Conservation (phyloP, 805 yeast genomes). For the Isabelozyma heimii region DNA sequence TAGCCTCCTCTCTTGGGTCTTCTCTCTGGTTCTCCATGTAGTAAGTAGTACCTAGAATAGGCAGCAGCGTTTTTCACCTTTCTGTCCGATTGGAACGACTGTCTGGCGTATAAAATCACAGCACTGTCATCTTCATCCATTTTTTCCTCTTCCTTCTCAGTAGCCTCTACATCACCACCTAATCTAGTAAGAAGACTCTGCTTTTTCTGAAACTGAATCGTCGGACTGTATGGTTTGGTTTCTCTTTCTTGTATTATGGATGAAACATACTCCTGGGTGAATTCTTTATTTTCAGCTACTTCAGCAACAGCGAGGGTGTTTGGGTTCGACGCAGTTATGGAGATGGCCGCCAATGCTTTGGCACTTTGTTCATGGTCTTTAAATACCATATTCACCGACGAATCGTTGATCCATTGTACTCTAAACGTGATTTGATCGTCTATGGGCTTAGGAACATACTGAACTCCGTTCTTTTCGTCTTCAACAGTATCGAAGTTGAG, state of each 20-base stretch:
- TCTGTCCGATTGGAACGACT: slow-evolving; percentile 51
- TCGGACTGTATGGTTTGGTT: slow-evolving; percentile 39
- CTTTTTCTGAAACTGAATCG: slow-evolving; percentile 30
- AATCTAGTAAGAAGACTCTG: slow-evolving; percentile 27
- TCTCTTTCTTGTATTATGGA: slow-evolving; percentile 33
- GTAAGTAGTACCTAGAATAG: slow-evolving; percentile 60
- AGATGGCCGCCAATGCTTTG: slow-evolving; percentile 33
- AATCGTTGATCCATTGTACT: slow-evolving; percentile 68
- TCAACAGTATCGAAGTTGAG: slow-evolving; percentile 27
- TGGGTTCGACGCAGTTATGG: slow-evolving; percentile 18
- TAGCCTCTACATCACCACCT: slow-evolving; percentile 15
- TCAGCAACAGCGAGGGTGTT: slow-evolving; percentile 7
- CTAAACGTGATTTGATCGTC: slow-evolving; percentile 36
- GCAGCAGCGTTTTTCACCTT: slow-evolving; percentile 57
- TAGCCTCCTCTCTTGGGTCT: slow-evolving; percentile 17
- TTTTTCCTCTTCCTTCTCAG: slow-evolving; percentile 1
- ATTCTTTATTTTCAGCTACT: slow-evolving; percentile 8
- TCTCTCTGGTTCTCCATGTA: slow-evolving; percentile 69
- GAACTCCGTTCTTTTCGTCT: slow-evolving; percentile 10
- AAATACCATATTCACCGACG: slow-evolving; percentile 55
- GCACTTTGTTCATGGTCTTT: slow-evolving; percentile 40
- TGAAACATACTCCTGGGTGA: slow-evolving; percentile 16
- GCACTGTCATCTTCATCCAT: slow-evolving; percentile 42
- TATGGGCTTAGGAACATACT: slow-evolving; percentile 21
- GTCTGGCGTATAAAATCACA: slow-evolving; percentile 43